Percentiles rank a stretch among this genome's conserved stretches.
phyloP scores from a whole-genome alignment of 164 flowering plant genomes.

The Tinospora cordifolia region DNA sequence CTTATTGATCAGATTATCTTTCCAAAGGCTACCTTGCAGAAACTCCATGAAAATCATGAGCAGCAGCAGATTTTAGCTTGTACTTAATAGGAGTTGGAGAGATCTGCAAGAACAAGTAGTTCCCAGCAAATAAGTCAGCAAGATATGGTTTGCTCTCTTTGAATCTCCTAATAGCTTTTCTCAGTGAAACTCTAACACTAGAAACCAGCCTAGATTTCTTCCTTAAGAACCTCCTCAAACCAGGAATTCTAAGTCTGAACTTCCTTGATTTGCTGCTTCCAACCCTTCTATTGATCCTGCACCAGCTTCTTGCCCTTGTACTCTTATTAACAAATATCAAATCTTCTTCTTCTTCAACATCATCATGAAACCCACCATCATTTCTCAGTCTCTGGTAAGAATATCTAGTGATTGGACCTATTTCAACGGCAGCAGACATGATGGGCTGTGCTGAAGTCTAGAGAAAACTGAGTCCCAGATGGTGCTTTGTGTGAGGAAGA shows the following conservation, averaged over 20 bases:
- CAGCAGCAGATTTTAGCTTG: slow-evolving; percentile 13
- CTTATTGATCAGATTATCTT: slow-evolving; percentile 13
- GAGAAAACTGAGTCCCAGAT: neutral
- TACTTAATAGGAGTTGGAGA: slow-evolving; percentile 39
- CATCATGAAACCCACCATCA: slow-evolving; percentile 22
- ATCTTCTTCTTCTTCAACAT: slow-evolving; percentile 15
- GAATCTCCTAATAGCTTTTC: slow-evolving; percentile 46
- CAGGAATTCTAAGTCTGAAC: slow-evolving; percentile 19
- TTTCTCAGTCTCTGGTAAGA: slow-evolving; percentile 33
- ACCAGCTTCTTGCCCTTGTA: slow-evolving; percentile 17
- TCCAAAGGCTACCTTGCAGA: slow-evolving; percentile 17
- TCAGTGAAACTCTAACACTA: slow-evolving; percentile 24
- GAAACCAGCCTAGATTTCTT: slow-evolving; percentile 25
- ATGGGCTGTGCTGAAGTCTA: neutral
- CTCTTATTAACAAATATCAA: neutral
- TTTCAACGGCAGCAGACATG: slow-evolving; percentile 10
- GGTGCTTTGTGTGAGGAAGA: no score
- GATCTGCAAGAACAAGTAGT: slow-evolving; percentile 69
- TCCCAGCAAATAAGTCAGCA: slow-evolving; percentile 76
- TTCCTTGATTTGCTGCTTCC: slow-evolving; percentile 19
- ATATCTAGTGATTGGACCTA: slow-evolving; percentile 19
- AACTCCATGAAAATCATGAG: slow-evolving; percentile 16
- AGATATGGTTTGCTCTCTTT: slow-evolving; percentile 52
- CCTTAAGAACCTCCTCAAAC: slow-evolving; percentile 30
- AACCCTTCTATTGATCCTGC: slow-evolving; percentile 9